Percentiles rank a stretch among this genome's conserved stretches.
Conservation (phyloP, 2,329 filamentous ascomycete species). For the Aspergillus spinulosporus region DNA sequence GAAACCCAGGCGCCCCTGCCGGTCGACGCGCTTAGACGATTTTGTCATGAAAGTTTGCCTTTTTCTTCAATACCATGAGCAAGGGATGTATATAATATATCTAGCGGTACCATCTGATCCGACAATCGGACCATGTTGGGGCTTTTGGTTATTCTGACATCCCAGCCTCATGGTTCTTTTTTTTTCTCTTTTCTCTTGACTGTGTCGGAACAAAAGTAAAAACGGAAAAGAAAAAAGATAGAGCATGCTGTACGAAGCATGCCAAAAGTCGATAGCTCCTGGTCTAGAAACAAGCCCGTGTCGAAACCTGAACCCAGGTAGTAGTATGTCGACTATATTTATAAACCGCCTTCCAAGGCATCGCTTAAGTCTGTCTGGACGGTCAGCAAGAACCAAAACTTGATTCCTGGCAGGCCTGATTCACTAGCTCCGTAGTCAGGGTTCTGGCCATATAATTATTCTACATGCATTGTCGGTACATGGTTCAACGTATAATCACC, state of each 20-base stretch:
- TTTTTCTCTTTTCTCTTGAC: not conserved
- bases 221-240: not conserved
- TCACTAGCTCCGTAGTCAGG: not conserved
- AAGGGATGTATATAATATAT: constrained; percentile 40
- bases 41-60: constrained; percentile 16
- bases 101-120: constrained; percentile 20
- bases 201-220: constrained; percentile 1
- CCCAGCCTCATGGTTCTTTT: constrained; percentile 7
- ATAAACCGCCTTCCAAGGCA: not conserved
- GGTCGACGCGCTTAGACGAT: constrained; percentile 23
- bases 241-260: not conserved
- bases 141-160: constrained; percentile 12
- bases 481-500: not conserved
- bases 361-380: not conserved
- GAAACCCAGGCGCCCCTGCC: constrained; percentile 24
- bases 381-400: constrained; percentile 1
- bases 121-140: constrained; percentile 18
- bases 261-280: not conserved
- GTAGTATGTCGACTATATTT: not conserved
- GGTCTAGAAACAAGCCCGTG: not conserved
- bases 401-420: not conserved
- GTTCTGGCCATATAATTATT: not conserved
- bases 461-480: not conserved
- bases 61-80: constrained; percentile 18
- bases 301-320: not conserved